A percentile compares a stretch with the other conserved stretches of the same genome.
phyloP scores from a whole-genome alignment of 768 basidiomycete species.

The Roridomyces roridus region DNA sequence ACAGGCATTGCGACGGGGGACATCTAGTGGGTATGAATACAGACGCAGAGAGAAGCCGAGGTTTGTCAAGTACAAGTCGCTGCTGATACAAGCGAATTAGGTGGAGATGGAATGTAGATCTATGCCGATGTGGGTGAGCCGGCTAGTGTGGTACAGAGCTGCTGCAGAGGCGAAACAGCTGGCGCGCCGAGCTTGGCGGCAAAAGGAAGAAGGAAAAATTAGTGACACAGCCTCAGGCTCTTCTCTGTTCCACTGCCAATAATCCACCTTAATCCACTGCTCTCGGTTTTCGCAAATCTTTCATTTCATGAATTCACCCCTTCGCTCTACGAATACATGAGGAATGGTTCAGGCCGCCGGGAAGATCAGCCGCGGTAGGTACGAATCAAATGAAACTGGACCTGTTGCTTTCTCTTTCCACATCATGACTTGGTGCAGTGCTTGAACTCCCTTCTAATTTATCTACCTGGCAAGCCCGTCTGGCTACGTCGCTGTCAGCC shows the following conservation, averaged over 20 bases:
- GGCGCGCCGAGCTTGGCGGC: not conserved
- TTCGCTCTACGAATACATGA: no score
- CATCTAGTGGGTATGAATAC: conserved; percentile 45
- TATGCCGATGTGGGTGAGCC: conserved; percentile 12
- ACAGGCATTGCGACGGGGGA: conserved; percentile 61
- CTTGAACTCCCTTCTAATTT: no score
- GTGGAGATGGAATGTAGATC: conserved; percentile 17
- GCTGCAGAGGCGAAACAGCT: not conserved
- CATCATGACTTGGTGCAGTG: no score
- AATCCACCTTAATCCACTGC: no score
- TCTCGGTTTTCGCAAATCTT: no score
- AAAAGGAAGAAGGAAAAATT: not conserved
- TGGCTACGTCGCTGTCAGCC: conserved; percentile 11
- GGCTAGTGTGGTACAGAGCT: conserved; percentile 7
- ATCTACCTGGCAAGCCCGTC: conserved; percentile 5
- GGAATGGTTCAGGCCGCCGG: no score
- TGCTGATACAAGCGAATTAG: conserved; percentile 20
- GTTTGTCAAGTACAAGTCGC: conserved; percentile 28
- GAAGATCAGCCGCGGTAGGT: no score
- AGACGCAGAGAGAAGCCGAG: conserved; percentile 29
- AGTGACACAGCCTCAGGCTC: no score
- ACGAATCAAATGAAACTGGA: no score
- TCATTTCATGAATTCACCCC: no score
- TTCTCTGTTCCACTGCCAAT: no score
- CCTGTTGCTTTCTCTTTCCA: no score